Evolutionary conservation across 2,329 filamentous ascomycete genomes (phyloP).

Genomic region (Ophiognomonia clavigignenti-juglandacearum): DNA sequence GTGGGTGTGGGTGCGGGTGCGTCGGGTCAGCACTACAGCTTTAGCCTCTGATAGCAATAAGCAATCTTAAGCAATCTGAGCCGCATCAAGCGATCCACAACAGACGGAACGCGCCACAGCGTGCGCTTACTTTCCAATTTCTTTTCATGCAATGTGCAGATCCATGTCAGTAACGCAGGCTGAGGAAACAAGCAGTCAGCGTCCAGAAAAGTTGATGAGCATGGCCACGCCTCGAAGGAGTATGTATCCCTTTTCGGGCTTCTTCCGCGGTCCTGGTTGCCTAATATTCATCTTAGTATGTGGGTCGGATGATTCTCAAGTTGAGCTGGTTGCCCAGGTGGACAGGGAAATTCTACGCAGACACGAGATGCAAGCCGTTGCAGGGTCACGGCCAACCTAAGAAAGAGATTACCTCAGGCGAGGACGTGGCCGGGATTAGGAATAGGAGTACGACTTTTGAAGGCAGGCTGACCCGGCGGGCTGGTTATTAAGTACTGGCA

Average conservation of each 20-base stretch:
- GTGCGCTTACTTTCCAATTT: not conserved
- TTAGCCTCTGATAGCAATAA: not conserved
- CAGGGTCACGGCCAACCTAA: not conserved
- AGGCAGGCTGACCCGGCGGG: not conserved
- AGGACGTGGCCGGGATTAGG: not conserved
- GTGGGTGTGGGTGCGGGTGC: too few relatives aligned
- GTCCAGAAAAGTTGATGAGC: not conserved
- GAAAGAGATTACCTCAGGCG: not conserved
- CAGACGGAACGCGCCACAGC: not conserved
- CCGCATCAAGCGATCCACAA: not conserved
- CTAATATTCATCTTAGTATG: not conserved
- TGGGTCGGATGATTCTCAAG: not conserved
- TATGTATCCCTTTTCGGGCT: not conserved
- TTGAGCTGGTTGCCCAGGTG: not conserved
- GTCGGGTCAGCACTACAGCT: not conserved
- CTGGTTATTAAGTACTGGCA: not conserved
- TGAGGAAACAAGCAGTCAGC: not conserved
- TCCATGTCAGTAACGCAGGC: not conserved
- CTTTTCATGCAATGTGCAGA: not conserved
- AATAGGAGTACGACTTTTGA: not conserved
- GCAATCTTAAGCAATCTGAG: not conserved
- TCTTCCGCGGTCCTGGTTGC: not conserved
- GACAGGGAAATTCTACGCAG: not conserved
- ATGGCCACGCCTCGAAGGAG: not conserved
- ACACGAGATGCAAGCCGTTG: not conserved